These are phyloP conservation scores for Saksenaea vasiformis DNA, from an alignment of 371 early-diverging fungal species.

Conservation along the genomic window DNA sequence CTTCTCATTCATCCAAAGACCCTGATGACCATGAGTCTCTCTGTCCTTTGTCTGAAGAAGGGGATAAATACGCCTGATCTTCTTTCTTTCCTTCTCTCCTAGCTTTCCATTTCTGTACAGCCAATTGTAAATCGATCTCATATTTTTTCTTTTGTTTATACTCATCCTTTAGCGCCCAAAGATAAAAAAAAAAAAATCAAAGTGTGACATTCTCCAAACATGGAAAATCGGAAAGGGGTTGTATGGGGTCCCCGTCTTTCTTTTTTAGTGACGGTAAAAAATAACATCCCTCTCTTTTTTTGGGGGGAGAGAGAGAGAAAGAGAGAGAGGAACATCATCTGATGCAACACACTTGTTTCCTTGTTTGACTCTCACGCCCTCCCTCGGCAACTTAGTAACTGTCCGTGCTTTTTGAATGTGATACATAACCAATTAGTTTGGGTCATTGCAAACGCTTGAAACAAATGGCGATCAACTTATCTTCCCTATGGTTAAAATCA, in stretches of 20 bases:
- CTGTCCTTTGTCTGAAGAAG: conserved; percentile 17
- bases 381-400: not conserved
- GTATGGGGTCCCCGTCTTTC: too few relatives aligned
- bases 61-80: conserved; percentile 24
- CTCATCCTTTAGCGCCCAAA: too few relatives aligned
- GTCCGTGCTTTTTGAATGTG: not conserved
- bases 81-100: not conserved
- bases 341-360: not conserved
- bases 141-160: not conserved
- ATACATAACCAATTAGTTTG: not conserved
- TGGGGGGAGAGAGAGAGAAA: not conserved
- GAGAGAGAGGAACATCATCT: not conserved
- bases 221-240: not conserved
- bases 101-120: not conserved
- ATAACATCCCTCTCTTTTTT: not conserved
- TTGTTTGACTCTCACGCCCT: too few relatives aligned
- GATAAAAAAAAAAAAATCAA: not conserved
- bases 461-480: not conserved
- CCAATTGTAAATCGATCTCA: not conserved
- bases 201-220: not conserved
- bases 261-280: too few relatives aligned
- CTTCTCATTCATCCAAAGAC: conserved; percentile 8
- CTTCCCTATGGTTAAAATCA: too few relatives aligned
- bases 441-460: not conserved
- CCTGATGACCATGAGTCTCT: conserved; percentile 15